Conservation (phyloP, 2,329 filamentous ascomycete genomes). For the Verticillium alfalfae region DNA sequence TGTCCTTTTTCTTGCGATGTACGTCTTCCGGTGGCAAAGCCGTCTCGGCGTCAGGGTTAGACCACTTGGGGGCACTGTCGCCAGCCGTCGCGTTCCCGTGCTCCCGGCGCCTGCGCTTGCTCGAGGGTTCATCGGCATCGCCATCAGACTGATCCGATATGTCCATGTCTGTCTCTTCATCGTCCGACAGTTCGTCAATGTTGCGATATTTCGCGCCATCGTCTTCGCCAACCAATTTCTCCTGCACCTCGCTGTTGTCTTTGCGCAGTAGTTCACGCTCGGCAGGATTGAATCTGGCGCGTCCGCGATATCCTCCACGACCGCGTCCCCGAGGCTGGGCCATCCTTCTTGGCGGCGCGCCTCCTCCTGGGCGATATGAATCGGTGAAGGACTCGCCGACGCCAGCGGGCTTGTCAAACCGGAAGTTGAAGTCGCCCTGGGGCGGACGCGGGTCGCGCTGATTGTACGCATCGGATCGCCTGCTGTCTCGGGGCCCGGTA, state of each 20-base stretch:
- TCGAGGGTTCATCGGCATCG: conserved; percentile 32
- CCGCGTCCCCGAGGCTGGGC: conserved; percentile 8
- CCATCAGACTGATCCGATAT: conserved; percentile 46
- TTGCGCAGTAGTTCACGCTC: conserved; percentile 44
- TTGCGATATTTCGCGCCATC: conserved; percentile 46
- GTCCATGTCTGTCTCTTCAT: conserved; percentile 60
- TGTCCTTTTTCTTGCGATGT: conserved; percentile 72
- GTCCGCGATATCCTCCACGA: conserved; percentile 17
- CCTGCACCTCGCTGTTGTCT: conserved; percentile 25
- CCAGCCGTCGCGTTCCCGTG: conserved; percentile 26
- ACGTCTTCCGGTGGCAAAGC: conserved; percentile 71
- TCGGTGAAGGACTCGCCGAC: conserved; percentile 29
- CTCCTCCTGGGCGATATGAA: conserved; percentile 21
- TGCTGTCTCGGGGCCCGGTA: background rate
- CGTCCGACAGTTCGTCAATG: conserved; percentile 55
- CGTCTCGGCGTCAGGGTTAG: conserved; percentile 92
- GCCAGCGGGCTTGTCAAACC: conserved; percentile 44
- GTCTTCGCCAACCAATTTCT: conserved; percentile 40
- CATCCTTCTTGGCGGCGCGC: background rate
- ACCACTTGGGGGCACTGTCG: conserved; percentile 70
- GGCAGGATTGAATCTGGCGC: conserved; percentile 27
- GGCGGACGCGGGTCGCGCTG: conserved; percentile 18
- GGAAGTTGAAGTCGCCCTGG: conserved; percentile 51
- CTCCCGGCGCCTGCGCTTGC: conserved; percentile 34
- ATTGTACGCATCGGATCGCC: background rate